These are phyloP conservation scores for Fusarium concolor DNA, from an alignment of 2,329 filamentous ascomycete species.

Conservation along the genomic window DNA sequence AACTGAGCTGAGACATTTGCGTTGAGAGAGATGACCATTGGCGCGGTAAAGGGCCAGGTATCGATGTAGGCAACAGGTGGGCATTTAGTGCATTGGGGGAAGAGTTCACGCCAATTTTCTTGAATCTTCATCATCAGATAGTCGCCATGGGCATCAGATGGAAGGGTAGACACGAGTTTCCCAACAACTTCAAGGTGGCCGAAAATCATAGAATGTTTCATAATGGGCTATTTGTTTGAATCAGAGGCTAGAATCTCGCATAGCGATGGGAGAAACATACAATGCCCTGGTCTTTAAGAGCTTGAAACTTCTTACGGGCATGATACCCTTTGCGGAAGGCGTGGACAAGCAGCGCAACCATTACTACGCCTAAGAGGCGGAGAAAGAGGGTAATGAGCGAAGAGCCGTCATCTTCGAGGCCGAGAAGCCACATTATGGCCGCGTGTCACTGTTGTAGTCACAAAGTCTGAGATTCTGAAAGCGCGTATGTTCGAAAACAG, in stretches of 20 bases:
- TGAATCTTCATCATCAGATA: conserved; percentile 29
- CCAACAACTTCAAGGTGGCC: conserved; percentile 32
- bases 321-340: conserved; percentile 14
- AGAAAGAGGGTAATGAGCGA: neutral
- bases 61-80: conserved; percentile 47
- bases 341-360: conserved; percentile 7
- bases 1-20: conserved; percentile 38
- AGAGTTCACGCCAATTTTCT: conserved; percentile 35
- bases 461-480: neutral
- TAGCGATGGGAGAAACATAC: neutral
- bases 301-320: conserved; percentile 14
- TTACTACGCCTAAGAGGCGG: conserved; percentile 4
- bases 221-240: conserved; percentile 17
- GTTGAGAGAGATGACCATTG: conserved; percentile 35
- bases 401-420: conserved; percentile 3
- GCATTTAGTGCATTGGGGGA: conserved; percentile 36
- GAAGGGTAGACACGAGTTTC: conserved; percentile 18
- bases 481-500: neutral
- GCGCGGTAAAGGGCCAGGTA: conserved; percentile 45
- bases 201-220: conserved; percentile 38
- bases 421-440: neutral
- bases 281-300: conserved; percentile 12
- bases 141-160: conserved; percentile 30
- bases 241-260: neutral
- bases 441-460: neutral